Base-by-base conservation (phyloP, 208 protist species). In the Crithidia sp. region DNA sequence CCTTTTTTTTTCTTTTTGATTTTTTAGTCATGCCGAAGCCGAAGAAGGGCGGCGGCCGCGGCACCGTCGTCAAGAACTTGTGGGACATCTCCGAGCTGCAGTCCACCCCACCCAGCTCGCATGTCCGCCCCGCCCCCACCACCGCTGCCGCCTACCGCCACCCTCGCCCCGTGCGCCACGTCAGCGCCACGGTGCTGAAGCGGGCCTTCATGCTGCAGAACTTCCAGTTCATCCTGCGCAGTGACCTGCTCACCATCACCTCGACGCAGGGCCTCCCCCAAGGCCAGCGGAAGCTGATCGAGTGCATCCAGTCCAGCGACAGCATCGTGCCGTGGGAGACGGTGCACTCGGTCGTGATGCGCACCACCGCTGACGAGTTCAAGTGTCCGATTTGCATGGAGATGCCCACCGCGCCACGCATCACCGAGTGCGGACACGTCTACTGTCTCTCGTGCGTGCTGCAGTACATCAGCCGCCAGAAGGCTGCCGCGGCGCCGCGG, bases 351-450 rank as follows among this genome's bases (percentile, higher is more conserved):
- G 88, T 96, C 17, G 89, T 96, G 40, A 78, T 90, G 77, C 92
- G 89, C 17, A 66, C 71, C n/a, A 82, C 87, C 3, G 43, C 81
- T n/a, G 82, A 89, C 12, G 87, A 94, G 68, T 95, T 91, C 73
- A 69, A 93, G 64, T 96, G 92, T 73, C 89, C 89, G 49, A 93
- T 96, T 52, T 96, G 92, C 76, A 83, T 96, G 44, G 85, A 92
- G 6, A 54, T 71, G 37, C 92, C 92, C 41, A 59, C 67, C 40
- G 87, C 86, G 8, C 85, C 92, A 17, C 85, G 92, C 64, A 90
- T 96, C 69, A 92, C 89, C n/a, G 83, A 91, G 77, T 96, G 92
- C 70, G 92, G 92, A 5, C 92, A 96, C 77, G 70, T 86, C 14
- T 94, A 91, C 77, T 96, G 92, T 57, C 75, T 95, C 19, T 75